phyloP scores from a whole-genome alignment of 1,139 yeast species.

The Diutina mesorugosa region DNA sequence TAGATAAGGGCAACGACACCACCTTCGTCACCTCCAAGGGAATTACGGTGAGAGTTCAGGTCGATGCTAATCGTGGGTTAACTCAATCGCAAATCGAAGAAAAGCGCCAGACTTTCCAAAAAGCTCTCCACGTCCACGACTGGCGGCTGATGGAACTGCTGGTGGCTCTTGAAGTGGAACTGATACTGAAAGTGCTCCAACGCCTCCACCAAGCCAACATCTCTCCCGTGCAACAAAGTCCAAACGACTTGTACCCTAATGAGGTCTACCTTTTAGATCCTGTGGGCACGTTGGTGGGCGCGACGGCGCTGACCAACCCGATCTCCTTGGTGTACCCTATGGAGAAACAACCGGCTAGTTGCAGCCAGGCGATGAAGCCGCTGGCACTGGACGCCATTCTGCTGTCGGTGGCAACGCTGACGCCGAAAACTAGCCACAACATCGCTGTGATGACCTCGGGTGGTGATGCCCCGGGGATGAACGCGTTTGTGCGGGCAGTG shows the following conservation, averaged over 20 bases:
- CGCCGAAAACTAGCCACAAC: conserved; percentile 16
- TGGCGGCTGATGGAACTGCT: conserved; percentile 37
- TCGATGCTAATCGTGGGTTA: conserved; percentile 10
- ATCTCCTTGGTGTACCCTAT: conserved; percentile 38
- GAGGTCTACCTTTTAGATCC: conserved; percentile 62
- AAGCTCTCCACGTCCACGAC: conserved; percentile 23
- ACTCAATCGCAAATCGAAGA: conserved; percentile 14
- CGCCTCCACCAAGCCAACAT: conserved; percentile 14
- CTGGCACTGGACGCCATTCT: not conserved
- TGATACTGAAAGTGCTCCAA: conserved; percentile 22
- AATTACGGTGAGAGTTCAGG: conserved; percentile 14
- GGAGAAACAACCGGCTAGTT: conserved; percentile 4
- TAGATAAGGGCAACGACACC: conserved; percentile 11
- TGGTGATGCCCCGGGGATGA: conserved; percentile 85
- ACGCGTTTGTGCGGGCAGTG: conserved; percentile 70
- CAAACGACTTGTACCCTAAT: conserved; percentile 55
- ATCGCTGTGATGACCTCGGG: conserved; percentile 83
- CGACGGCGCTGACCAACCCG: conserved; percentile 47
- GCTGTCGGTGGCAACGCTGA: not conserved
- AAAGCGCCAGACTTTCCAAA: conserved; percentile 11
- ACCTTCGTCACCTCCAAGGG: conserved; percentile 22
- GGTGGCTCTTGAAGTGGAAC: conserved; percentile 22
- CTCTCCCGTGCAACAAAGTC: conserved; percentile 24
- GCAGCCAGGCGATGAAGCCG: not conserved
- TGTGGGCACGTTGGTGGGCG: conserved; percentile 54